Conservation (phyloP, 2,329 filamentous ascomycete species). For the Stemphylium beticola region DNA sequence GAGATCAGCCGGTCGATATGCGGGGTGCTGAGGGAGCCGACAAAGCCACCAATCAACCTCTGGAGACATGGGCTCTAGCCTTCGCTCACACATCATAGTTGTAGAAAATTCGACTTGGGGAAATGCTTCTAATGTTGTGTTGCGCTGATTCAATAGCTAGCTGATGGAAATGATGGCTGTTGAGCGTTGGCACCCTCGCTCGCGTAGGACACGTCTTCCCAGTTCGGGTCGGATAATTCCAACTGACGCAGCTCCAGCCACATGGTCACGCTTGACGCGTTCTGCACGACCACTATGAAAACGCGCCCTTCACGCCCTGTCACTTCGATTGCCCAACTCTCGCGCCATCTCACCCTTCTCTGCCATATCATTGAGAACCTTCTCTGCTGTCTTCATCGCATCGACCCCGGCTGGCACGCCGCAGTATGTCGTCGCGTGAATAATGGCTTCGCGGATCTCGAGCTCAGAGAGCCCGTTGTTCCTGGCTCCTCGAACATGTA, state of each 20-base stretch:
- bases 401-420: conserved; percentile 63
- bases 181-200: background rate
- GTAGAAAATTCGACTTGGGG: background rate
- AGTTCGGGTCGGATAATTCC: background rate
- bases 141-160: background rate
- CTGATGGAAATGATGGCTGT: background rate
- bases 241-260: background rate
- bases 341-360: conserved; percentile 51
- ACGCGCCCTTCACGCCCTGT: conserved; percentile 28
- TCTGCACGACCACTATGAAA: background rate
- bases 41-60: conserved; percentile 12
- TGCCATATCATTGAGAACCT: conserved; percentile 59
- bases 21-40: conserved; percentile 22
- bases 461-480: conserved; percentile 67
- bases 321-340: conserved; percentile 40
- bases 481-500: conserved; percentile 67
- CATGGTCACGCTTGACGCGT: background rate
- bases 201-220: background rate
- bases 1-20: conserved; percentile 19
- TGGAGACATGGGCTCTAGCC: background rate
- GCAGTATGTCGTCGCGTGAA: conserved; percentile 60
- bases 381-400: conserved; percentile 60
- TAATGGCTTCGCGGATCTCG: conserved; percentile 66
- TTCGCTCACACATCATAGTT: conserved; percentile 1
- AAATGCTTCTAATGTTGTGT: background rate